Conservation (phyloP, 345 rosid species). For the Melastoma malabathricum region DNA sequence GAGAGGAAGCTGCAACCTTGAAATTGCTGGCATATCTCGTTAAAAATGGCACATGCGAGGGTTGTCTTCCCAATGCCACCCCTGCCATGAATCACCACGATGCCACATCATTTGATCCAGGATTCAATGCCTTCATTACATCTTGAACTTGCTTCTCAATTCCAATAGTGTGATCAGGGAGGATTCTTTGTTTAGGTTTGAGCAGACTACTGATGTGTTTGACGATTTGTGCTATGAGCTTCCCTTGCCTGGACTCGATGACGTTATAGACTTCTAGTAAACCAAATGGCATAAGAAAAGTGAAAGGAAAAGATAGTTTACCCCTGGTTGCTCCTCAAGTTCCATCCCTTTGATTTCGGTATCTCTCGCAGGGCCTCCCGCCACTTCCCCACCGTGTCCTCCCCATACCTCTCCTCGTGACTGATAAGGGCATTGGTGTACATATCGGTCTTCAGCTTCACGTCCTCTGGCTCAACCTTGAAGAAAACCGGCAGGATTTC, state of each 20-base stretch:
- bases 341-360: slow-evolving; percentile 6
- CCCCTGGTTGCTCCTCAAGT: not conserved
- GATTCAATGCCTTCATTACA: not conserved
- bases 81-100: slow-evolving; percentile 5
- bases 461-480: not conserved
- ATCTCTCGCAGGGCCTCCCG: not conserved
- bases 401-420: slow-evolving; percentile 1
- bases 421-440: not conserved
- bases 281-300: no score
- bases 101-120: fast-evolving
- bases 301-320: not conserved
- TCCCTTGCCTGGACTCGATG: no score
- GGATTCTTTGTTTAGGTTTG: no score
- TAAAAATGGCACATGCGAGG: not conserved
- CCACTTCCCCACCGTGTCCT: slow-evolving; percentile 3
- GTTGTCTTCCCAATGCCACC: not conserved
- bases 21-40: not conserved
- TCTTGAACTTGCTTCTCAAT: not conserved
- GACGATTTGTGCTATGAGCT: no score
- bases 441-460: not conserved
- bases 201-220: no score
- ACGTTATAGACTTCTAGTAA: no score
- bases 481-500: slow-evolving; percentile 2
- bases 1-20: slow-evolving; percentile 1
- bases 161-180: not conserved